Conservation (phyloP, 1,284 basidiomycete species). For the Caloboletus firmus region DNA sequence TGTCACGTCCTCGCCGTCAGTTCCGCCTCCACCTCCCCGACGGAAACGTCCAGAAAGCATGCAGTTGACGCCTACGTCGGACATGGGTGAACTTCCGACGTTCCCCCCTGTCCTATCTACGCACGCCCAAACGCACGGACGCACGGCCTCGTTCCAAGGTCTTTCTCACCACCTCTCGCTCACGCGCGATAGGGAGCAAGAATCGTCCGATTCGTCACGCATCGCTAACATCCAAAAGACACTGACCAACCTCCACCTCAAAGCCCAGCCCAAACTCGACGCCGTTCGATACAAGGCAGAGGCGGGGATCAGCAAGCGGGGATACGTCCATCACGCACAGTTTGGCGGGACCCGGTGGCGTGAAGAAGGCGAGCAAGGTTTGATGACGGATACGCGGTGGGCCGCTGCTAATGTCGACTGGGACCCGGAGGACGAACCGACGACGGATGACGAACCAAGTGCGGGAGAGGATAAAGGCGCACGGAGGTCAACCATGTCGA, state of each 20-base stretch:
- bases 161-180: conserved; percentile 43
- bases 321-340: conserved; percentile 47
- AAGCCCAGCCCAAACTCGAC: conserved; percentile 47
- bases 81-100: conserved; percentile 9
- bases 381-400: conserved; percentile 36
- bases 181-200: conserved; percentile 21
- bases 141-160: conserved; percentile 26
- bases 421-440: conserved; percentile 22
- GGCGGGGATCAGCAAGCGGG: conserved; percentile 59
- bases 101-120: not conserved
- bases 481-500: conserved; percentile 1
- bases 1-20: conserved; percentile 44
- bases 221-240: conserved; percentile 48
- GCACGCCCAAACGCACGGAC: conserved; percentile 17
- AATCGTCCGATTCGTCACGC: conserved; percentile 24
- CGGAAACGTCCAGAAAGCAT: conserved; percentile 63
- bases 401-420: conserved; percentile 27
- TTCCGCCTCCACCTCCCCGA: conserved; percentile 45
- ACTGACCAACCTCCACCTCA: conserved; percentile 47
- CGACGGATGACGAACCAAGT: conserved; percentile 30
- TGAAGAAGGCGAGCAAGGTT: conserved; percentile 34
- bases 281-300: conserved; percentile 70
- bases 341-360: conserved; percentile 27
- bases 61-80: conserved; percentile 43
- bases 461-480: conserved; percentile 16